Conservation (phyloP, 1,284 basidiomycete species). For the Tilletia indica region DNA sequence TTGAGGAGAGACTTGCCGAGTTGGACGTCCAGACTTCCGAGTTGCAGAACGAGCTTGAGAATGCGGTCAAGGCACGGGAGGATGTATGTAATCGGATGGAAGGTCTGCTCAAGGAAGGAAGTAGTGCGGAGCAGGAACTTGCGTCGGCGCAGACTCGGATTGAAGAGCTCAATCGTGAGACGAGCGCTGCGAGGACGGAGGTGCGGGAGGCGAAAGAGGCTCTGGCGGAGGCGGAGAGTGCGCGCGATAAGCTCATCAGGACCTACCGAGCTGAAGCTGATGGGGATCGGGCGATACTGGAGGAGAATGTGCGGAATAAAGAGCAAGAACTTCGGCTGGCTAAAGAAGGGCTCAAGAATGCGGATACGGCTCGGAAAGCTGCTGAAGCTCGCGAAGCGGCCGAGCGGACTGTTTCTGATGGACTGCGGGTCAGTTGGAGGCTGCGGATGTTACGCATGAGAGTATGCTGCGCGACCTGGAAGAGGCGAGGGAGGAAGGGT, state of each 20-base stretch:
- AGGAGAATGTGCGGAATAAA: constrained; percentile 41
- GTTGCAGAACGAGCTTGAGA: constrained; percentile 44
- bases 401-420: constrained; percentile 25
- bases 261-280: constrained; percentile 47
- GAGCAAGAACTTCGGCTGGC: constrained; percentile 35
- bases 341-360: constrained; percentile 30
- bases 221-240: constrained; percentile 36
- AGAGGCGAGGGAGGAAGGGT: constrained; percentile 33
- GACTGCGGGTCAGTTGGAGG: constrained; percentile 43
- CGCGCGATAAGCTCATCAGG: constrained; percentile 40
- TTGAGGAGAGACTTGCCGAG: constrained; percentile 40
- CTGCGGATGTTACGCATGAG: constrained; percentile 46
- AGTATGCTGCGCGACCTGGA: constrained; percentile 44
- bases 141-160: constrained; percentile 41
- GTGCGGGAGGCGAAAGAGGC: constrained; percentile 36
- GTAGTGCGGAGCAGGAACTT: constrained; percentile 40
- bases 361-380: constrained; percentile 21
- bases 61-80: constrained; percentile 38
- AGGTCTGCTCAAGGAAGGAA: constrained; percentile 44
- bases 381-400: constrained; percentile 33
- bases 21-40: constrained; percentile 41
- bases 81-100: constrained; percentile 48
- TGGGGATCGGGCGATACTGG: constrained; percentile 48
- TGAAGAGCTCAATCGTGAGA: constrained; percentile 42
- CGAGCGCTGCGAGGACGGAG: constrained; percentile 38